Evolutionary conservation across 768 basidiomycete genomes (phyloP).

Genomic region (Russula earlei): DNA sequence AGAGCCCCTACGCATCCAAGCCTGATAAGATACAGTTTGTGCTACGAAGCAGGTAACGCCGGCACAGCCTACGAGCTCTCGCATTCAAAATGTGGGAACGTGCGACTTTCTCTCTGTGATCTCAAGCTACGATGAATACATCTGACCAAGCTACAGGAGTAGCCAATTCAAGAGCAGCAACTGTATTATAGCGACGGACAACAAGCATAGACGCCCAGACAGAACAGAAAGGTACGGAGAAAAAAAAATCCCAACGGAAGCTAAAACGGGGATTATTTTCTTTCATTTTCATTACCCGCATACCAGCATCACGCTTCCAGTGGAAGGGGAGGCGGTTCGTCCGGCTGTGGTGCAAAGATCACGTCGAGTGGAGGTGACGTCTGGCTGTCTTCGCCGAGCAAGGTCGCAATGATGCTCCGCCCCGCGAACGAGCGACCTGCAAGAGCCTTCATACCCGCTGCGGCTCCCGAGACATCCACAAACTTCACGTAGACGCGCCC

Average conservation of each 20-base stretch:
- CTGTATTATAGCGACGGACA: background rate
- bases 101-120: no score
- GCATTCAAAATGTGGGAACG: no score
- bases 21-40: no score
- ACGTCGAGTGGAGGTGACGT: constrained; percentile 74
- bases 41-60: no score
- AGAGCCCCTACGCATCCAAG: no score
- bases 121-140: no score
- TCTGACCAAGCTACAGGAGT: no score
- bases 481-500: constrained; percentile 96
- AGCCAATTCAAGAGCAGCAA: background rate
- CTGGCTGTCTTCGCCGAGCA: constrained; percentile 75
- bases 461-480: constrained; percentile 47
- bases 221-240: background rate
- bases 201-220: background rate
- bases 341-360: constrained; percentile 79
- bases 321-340: constrained; percentile 72
- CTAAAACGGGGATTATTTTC: background rate
- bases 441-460: constrained; percentile 68
- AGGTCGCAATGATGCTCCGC: constrained; percentile 77
- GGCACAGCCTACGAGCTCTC: no score
- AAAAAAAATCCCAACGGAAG: background rate
- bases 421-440: constrained; percentile 87
- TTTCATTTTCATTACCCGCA: background rate
- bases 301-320: constrained; percentile 18